Conservation (phyloP, 202 grass and related monocot species). For the Zoysia matrella region DNA sequence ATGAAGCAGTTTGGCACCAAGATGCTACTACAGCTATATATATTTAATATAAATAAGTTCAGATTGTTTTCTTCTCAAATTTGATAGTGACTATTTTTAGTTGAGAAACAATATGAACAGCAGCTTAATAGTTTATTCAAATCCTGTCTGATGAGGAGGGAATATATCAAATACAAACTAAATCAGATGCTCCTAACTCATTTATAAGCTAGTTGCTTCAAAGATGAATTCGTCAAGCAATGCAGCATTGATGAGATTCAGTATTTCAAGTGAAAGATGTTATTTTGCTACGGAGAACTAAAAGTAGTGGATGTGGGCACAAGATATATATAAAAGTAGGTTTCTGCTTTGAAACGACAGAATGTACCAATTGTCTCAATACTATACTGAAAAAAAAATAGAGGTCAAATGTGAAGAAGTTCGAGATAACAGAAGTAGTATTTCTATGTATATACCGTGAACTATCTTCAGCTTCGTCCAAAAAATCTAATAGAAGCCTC, state of each 20-base stretch:
- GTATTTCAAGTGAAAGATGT: not conserved
- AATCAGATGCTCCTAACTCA: not conserved
- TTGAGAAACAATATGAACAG: not conserved
- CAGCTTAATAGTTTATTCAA: not conserved
- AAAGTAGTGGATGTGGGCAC: not conserved
- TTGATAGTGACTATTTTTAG: not conserved
- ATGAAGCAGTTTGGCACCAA: not conserved
- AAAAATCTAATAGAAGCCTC: slow-evolving; percentile 87
- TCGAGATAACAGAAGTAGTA: not conserved
- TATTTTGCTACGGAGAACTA: not conserved
- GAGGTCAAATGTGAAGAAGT: not conserved
- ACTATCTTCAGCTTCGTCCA: slow-evolving; percentile 88
- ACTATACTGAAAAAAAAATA: not conserved
- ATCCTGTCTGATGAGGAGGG: not conserved
- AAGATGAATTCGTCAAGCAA: not conserved
- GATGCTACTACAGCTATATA: not conserved
- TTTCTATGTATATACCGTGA: slow-evolving; percentile 48
- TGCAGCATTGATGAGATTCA: not conserved
- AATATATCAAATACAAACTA: not conserved
- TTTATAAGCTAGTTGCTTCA: not conserved
- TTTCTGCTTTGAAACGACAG: not conserved
- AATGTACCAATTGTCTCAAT: not conserved
- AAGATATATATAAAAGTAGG: not conserved
- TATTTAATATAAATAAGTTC: not conserved
- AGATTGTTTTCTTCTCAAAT: not conserved